Evolutionary conservation across 2,329 filamentous ascomycete genomes (phyloP).

Genomic region (Calonectria pseudoreteaudii): DNA sequence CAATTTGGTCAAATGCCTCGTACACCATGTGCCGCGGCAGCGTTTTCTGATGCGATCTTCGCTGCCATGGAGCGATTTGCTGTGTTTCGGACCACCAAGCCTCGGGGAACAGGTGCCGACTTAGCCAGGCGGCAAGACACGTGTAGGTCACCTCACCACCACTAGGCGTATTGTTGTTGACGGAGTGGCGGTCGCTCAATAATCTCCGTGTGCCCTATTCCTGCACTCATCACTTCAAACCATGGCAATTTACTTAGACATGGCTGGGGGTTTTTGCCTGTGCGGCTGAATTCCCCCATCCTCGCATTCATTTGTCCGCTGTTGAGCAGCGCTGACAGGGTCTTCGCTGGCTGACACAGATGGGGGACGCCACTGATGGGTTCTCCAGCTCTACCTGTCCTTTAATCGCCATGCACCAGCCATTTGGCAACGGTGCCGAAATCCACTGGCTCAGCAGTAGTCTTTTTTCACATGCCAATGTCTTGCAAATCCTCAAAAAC

Average conservation of each 20-base stretch:
- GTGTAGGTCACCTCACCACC: conserved; percentile 26
- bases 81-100: conserved; percentile 13
- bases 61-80: conserved; percentile 2
- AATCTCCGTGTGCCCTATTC: neutral
- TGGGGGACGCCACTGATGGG: neutral
- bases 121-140: conserved; percentile 14
- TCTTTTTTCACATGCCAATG: conserved; percentile 7
- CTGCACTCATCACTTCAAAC: neutral
- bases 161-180: neutral
- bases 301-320: neutral
- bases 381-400: neutral
- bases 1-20: conserved; percentile 1
- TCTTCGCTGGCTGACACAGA: conserved; percentile 4
- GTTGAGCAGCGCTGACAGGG: neutral
- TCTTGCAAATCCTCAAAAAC: neutral
- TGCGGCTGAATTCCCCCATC: conserved; percentile 15
- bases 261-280: conserved; percentile 1
- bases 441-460: neutral
- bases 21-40: neutral
- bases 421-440: neutral
- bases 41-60: neutral
- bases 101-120: conserved; percentile 1
- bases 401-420: neutral
- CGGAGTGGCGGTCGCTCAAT: conserved; percentile 10
- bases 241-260: neutral